Evolutionary conservation across 495 filamentous ascomycete species (phyloP), one percentile per base, ranked within the genome.

Genomic region (Aspergillus nanangensis): DNA sequence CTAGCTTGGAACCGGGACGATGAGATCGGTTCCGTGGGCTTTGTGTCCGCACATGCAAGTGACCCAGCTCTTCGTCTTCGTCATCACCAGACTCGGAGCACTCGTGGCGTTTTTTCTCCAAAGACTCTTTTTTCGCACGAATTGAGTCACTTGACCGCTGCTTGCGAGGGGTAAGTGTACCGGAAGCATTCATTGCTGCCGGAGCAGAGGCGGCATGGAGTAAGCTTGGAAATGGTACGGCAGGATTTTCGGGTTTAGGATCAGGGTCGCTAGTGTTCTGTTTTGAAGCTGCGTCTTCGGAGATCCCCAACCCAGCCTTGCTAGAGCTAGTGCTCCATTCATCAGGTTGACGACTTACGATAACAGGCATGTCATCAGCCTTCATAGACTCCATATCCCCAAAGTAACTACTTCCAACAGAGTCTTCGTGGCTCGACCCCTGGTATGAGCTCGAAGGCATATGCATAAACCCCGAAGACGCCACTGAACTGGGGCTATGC

Each of bases 1-100:
- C 87, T 1, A 96, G 77, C 60, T 95, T 95, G 2, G 88, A 94
- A 22, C 76, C 83, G 23, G 73, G 72, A n/a, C 79, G 70, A 22
- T 69, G 64, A 8, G 60, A 58, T 19, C 71, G 74, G 23, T 58
- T 47, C 32, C 74, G 71, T 5, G 85, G 83, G 48, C 78, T 84
- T 50, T 75, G 76, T 11, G 77, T 65, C 18, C 82, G 76, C 5
- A 75, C 68, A 23, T 74, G 74, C 19, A 72, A 57, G 44, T 78
- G 71, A 8, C 87, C 88, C 9, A 94, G 78, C 55, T 94, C 90
- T 41, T 95, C 90, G 41, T 96, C 90, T 64, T 96, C 90, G 55
- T 95, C 90, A 55, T 94, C 90, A 1, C 88, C 89, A 22, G 87
- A 94, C 55, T 93, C 89, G 10, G 80, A 87, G 52, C 86, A 82